These are phyloP conservation scores for Taphrina deformans DNA, from an alignment of 1,139 yeast species.

Conservation along the genomic window DNA sequence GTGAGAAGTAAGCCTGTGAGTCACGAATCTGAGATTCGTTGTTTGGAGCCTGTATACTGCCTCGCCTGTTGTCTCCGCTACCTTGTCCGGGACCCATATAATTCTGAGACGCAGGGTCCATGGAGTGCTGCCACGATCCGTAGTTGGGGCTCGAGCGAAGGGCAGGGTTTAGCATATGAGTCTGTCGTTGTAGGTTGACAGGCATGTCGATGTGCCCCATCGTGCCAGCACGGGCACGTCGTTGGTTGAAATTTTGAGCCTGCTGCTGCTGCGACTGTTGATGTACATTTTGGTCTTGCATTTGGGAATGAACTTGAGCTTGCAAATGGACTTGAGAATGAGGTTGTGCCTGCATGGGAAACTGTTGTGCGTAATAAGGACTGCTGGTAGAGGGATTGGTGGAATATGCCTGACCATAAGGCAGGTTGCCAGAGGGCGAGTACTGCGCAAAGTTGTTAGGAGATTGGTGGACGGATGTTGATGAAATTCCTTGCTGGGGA, in stretches of 20 bases:
- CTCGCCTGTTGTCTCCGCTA: slow-evolving; percentile 26
- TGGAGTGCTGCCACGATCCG: slow-evolving; percentile 24
- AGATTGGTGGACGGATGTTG: neutral
- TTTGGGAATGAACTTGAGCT: neutral
- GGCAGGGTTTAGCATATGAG: slow-evolving; percentile 21
- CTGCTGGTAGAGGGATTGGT: neutral
- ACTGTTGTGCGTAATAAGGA: neutral
- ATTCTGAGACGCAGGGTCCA: slow-evolving; percentile 9
- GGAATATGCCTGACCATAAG: slow-evolving; percentile 8
- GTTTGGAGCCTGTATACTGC: slow-evolving; percentile 25
- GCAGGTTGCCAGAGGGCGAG: slow-evolving; percentile 6
- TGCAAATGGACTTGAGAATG: slow-evolving; percentile 11
- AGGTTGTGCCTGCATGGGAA: slow-evolving; percentile 6
- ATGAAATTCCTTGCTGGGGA: neutral
- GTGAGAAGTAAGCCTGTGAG: slow-evolving; percentile 19
- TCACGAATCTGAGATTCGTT: slow-evolving; percentile 9
- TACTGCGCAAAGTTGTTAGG: slow-evolving; percentile 2
- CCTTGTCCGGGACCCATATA: slow-evolving; percentile 32
- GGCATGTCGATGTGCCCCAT: slow-evolving; percentile 31
- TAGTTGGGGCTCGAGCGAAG: slow-evolving; percentile 16
- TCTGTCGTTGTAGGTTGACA: slow-evolving; percentile 24
- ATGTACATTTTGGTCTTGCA: neutral
- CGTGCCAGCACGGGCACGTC: slow-evolving; percentile 30
- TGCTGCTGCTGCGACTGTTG: slow-evolving; percentile 9
- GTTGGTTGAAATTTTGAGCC: slow-evolving; percentile 15